These are phyloP conservation scores for Panus rudis DNA, from an alignment of 768 basidiomycete species.

Conservation along the genomic window DNA sequence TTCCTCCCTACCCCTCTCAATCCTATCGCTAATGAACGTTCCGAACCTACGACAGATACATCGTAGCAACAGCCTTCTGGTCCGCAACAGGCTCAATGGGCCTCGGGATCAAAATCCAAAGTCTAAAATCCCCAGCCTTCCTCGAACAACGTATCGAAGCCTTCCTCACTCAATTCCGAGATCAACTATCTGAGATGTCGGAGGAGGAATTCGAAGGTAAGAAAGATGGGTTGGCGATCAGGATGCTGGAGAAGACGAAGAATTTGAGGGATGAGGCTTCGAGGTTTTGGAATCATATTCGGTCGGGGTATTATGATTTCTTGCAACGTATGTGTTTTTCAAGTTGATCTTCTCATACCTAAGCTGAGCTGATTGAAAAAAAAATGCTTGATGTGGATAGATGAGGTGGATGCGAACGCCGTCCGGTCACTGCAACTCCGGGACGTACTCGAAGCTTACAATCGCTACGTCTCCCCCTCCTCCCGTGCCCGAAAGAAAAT, in stretches of 20 bases:
- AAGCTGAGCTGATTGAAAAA: too few species aligned
- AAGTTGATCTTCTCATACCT: not conserved
- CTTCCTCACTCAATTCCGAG: constrained; percentile 15
- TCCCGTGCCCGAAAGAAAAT: constrained; percentile 16
- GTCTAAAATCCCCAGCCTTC: constrained; percentile 14
- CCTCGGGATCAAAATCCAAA: constrained; percentile 20
- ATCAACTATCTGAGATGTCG: constrained; percentile 10
- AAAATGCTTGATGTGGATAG: constrained; percentile 5
- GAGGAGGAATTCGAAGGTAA: constrained; percentile 7
- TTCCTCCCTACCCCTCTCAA: not conserved
- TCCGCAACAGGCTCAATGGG: constrained; percentile 13
- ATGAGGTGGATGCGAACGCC: constrained; percentile 12
- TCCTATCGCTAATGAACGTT: not conserved
- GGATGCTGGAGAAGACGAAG: constrained; percentile 17
- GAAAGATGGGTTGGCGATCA: constrained; percentile 18
- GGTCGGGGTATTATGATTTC: constrained; percentile 19
- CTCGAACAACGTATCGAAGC: constrained; percentile 21
- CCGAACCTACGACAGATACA: constrained; percentile 13
- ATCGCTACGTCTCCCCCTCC: constrained; percentile 14
- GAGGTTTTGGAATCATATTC: constrained; percentile 19
- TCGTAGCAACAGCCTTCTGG: constrained; percentile 13
- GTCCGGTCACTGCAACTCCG: constrained; percentile 11
- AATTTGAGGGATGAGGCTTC: constrained; percentile 19
- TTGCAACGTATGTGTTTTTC: constrained; percentile 12
- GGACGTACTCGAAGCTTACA: constrained; percentile 14